Evolutionary conservation across 148 eudicot genomes (phyloP), one percentile per base, ranked within the genome.

Genomic region (Fallopia convolvulus): DNA sequence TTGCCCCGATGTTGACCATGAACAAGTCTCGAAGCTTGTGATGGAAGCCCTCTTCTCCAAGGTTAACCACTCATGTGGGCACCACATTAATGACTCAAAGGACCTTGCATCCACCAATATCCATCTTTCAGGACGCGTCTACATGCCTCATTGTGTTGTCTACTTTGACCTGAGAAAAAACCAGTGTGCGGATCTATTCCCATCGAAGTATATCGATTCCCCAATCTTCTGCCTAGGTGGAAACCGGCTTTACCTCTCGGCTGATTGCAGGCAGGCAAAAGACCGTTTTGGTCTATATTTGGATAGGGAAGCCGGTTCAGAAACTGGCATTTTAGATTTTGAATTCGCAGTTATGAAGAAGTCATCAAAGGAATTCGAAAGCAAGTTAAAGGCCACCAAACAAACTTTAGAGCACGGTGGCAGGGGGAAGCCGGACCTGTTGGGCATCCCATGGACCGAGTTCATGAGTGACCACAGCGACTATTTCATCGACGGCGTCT

Each of bases 161-260:
- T 90, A 92, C 90, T 74, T 92, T 18, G 97, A 92, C 80, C 77
- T 92, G 49, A 92, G 88, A 61, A 86, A 87, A 13, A 90, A 88
- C 48, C 95, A 92, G 83, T 92, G 97, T 32, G 85, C 83, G 8
- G 88, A 87, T 72, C 81, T 92, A 42, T 90, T 85, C 82, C 91
- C 93, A 68, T 84, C 93, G 0, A 91, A 92, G 4, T 76, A 93
- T 30, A 89, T 92, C 1, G 88, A 92, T 78, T 90, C 97, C 33
- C 97, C 90, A 74, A 93, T 91, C 21, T 92, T 92, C 75, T 94
- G 90, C 81, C 84, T 92, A 56, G 97, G 97, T 3, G 97, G 95
- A 26, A 94, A 90, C 81, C 93, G 97, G 26, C 90, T 92, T 80
- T 90, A 89, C 79, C 87, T 92, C 20, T 90, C 95, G 0, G 97